phyloP scores from a whole-genome alignment of 495 filamentous ascomycete genomes.

The Astrothelium subdiscretum region DNA sequence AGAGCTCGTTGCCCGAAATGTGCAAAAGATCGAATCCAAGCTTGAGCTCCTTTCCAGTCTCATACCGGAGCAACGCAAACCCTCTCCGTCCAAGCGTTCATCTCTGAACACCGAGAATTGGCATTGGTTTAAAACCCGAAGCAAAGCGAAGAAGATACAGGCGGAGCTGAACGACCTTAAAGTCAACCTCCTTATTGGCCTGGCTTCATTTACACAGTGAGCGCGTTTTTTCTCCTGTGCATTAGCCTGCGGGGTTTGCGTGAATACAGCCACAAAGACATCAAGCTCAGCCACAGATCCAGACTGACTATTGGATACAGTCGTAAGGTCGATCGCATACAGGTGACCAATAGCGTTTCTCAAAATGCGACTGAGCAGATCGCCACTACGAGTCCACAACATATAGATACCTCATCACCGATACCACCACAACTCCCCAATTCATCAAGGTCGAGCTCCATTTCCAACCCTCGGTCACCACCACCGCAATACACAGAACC shows the following conservation, averaged over 20 bases:
- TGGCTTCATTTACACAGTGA: not conserved
- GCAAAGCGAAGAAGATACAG: not conserved
- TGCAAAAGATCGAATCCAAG: not conserved
- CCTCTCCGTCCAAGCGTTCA: not conserved
- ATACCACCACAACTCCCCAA: not conserved
- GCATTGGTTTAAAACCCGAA: not conserved
- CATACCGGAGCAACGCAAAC: not conserved
- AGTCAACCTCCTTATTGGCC: not conserved
- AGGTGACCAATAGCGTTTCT: not conserved
- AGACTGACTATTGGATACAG: not conserved
- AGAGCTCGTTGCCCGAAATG: constrained; percentile 1
- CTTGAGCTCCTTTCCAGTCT: not conserved
- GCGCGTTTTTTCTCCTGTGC: not conserved
- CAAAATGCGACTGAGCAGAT: not conserved
- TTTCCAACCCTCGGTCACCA: not conserved
- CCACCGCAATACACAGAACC: not conserved
- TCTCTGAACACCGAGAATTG: not conserved
- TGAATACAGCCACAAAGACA: not conserved
- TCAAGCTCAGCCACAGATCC: not conserved
- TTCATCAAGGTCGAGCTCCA: not conserved
- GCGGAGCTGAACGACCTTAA: not conserved
- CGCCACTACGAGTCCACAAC: not conserved
- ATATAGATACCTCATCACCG: not conserved
- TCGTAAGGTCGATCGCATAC: not conserved
- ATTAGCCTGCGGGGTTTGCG: not conserved